These are phyloP conservation scores for Leccinum variicolor DNA, from an alignment of 768 basidiomycete species.

Conservation along the genomic window DNA sequence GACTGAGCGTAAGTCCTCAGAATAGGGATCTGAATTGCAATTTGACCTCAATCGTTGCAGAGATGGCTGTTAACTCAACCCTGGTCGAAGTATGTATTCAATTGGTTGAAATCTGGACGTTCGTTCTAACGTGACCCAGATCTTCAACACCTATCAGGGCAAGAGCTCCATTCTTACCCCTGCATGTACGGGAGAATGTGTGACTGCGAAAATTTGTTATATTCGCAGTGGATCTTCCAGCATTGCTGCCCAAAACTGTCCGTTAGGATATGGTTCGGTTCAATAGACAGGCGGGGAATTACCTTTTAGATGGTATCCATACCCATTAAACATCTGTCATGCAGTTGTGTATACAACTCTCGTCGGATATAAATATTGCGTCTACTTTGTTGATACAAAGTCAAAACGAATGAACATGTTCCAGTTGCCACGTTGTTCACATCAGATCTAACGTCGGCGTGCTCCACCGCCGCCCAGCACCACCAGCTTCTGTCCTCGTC, in stretches of 20 bases:
- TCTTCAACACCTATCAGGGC: constrained; percentile 69
- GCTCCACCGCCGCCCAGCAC: constrained; percentile 66
- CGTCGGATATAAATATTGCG: constrained; percentile 4
- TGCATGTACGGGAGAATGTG: constrained; percentile 59
- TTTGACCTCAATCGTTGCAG: constrained; percentile 28
- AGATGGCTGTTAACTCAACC: constrained; percentile 54
- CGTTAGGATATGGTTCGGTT: constrained; percentile 61
- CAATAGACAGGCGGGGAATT: constrained; percentile 31
- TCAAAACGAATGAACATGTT: not conserved
- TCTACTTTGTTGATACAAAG: constrained; percentile 13
- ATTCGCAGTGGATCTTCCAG: constrained; percentile 70
- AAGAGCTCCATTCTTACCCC: constrained; percentile 56
- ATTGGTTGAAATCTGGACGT: not conserved
- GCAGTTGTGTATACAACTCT: not conserved
- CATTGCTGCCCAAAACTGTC: constrained; percentile 59
- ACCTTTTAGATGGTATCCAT: not conserved
- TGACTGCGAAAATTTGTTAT: constrained; percentile 70
- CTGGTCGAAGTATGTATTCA: constrained; percentile 50
- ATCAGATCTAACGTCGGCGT: constrained; percentile 36
- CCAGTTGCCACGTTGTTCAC: not conserved
- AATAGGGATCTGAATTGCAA: not conserved
- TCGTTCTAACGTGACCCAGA: constrained; percentile 33
- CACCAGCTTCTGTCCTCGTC: constrained; percentile 62
- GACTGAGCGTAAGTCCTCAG: constrained; percentile 57
- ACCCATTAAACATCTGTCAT: not conserved